phyloP scores from a whole-genome alignment of 208 protist genomes.

The Wallacemonas sp. region DNA sequence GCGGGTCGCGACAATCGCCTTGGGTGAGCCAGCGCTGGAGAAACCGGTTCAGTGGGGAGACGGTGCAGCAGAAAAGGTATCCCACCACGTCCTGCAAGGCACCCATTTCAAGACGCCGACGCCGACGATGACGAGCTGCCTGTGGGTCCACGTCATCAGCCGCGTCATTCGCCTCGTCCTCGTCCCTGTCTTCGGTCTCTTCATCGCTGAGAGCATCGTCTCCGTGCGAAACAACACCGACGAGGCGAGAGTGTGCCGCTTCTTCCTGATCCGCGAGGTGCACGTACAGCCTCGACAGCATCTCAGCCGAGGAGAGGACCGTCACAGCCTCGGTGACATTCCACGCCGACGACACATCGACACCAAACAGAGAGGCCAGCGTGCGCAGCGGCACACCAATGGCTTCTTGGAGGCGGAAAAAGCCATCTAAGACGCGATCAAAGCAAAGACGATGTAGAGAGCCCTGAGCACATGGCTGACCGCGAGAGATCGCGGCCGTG shows the following conservation, averaged over 20 bases:
- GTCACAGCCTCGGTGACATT: constrained; percentile 20
- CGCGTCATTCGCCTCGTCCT: neutral
- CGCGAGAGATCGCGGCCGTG: neutral
- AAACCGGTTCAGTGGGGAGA: constrained; percentile 66
- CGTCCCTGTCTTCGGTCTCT: constrained; percentile 1
- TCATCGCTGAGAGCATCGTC: constrained; percentile 16
- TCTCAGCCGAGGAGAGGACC: constrained; percentile 53
- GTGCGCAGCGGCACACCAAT: constrained; percentile 41
- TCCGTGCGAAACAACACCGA: no score
- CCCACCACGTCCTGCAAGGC: constrained; percentile 52
- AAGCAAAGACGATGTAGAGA: neutral
- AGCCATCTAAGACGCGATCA: neutral
- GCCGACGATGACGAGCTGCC: neutral
- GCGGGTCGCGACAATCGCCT: constrained; percentile 60
- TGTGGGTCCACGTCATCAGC: neutral
- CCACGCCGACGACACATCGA: constrained; percentile 27
- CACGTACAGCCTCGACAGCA: constrained; percentile 60
- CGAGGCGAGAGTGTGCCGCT: no score
- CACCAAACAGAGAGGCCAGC: constrained; percentile 56
- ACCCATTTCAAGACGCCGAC: neutral
- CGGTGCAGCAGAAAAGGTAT: constrained; percentile 44
- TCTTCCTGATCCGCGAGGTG: no score
- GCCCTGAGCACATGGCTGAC: neutral
- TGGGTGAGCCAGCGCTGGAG: constrained; percentile 57
- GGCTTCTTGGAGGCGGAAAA: constrained; percentile 23